Evolutionary conservation across 306 rosid species (phyloP), one percentile per base, ranked within the genome.

Genomic region (Vigna hirtella): DNA sequence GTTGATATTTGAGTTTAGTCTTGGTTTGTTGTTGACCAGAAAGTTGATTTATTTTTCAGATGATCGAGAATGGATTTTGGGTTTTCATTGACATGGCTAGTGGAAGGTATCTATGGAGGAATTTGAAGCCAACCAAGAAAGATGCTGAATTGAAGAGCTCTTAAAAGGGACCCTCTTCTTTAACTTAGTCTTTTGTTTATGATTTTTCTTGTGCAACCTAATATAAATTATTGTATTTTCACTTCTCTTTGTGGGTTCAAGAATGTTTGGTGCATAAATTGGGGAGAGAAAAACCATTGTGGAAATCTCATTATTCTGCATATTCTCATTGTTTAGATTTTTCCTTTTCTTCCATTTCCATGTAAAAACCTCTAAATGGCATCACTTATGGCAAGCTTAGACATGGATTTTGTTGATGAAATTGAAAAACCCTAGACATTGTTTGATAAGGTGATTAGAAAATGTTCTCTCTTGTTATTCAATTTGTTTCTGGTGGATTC

Each of bases 71-170:
- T 22, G 88, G 87, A n/a, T 87, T 90, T 79, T 90, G 97, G 96
- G 86, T 78, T 10, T 87, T 89, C 15, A 81, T 90, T 36, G 96
- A 92, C 79, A 90, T 89, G 97, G 92, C 93, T 53, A 92, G 92
- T 70, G 97, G 97, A 73, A 90, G 85, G 79, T 92, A 89, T 76
- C 80, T 89, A 58, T 92, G 97, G 97, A 86, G 92, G 85, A 88
- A 90, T 81, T 55, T 90, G 64, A 87, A 56, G 82, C 76, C 77
- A 47, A 76, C 61, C 70, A 82, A 79, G 53, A 70, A 65, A 12
- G 77, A 70, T 22, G 68, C 15, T 0, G 82, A 77, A 70, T 48
- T 83, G 30, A 85, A 78, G 76, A 72, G 55, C 70, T 57, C 66
- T 28, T 57, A 53, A 53, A 77, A 74, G 76, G 20, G 66, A 7